A percentile compares a stretch with the other conserved stretches of the same genome.
Conservation (phyloP, 78 protist species). For the Tieghemostelium lacteum region DNA sequence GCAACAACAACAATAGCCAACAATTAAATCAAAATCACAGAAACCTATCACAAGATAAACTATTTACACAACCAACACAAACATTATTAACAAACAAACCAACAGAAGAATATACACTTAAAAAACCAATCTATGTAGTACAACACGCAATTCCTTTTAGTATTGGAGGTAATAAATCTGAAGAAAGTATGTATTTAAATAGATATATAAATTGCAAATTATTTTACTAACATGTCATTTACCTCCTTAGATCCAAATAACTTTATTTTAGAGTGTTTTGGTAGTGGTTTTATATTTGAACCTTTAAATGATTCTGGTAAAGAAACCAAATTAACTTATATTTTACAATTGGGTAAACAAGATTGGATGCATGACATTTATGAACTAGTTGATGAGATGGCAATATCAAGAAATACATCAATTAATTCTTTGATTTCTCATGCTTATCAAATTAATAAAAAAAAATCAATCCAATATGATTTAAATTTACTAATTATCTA, state of each 20-base stretch:
- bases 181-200: neutral
- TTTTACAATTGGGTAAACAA: slow-evolving; percentile 36
- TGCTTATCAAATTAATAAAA: slow-evolving; percentile 62
- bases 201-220: too few species aligned
- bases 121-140: slow-evolving; percentile 48
- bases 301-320: slow-evolving; percentile 54
- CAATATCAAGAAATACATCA: slow-evolving; percentile 50
- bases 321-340: slow-evolving; percentile 53
- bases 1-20: neutral
- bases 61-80: neutral
- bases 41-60: too few species aligned
- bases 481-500: too few species aligned
- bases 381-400: slow-evolving; percentile 52
- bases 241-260: neutral
- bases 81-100: slow-evolving; percentile 1
- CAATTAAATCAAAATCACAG: neutral
- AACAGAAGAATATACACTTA: slow-evolving; percentile 13
- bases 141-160: slow-evolving; percentile 51
- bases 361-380: slow-evolving; percentile 68
- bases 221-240: neutral
- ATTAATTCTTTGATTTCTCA: slow-evolving; percentile 55
- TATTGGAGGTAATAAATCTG: slow-evolving; percentile 18
- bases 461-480: too few species aligned
- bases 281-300: slow-evolving; percentile 67
- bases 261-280: slow-evolving; percentile 38